Evolutionary conservation across 2,329 filamentous ascomycete genomes (phyloP).

Genomic region (Drechslerella dactyloides): DNA sequence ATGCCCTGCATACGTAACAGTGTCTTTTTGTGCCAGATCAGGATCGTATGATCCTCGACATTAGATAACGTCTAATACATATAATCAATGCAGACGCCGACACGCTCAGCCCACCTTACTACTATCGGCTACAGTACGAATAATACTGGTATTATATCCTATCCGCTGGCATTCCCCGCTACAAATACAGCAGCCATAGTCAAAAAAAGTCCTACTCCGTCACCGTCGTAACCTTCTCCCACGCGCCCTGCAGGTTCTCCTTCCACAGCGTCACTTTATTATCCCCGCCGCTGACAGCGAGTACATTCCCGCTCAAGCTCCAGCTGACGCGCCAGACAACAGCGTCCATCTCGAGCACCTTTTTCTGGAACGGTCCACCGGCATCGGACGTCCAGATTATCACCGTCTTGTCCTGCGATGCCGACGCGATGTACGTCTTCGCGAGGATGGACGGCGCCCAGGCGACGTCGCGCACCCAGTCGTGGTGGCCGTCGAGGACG

Average conservation of each 20-base stretch:
- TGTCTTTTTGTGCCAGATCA: too few species aligned
- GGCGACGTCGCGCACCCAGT: conserved; percentile 97
- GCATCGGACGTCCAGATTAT: conserved; percentile 90
- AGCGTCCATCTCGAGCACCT: conserved; percentile 84
- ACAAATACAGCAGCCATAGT: not conserved
- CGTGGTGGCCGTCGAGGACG: conserved; percentile 78
- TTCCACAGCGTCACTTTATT: conserved; percentile 99
- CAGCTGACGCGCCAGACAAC: conserved; percentile 96
- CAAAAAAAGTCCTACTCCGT: too few species aligned
- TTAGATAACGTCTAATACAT: too few species aligned
- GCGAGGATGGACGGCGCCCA: conserved; percentile 95
- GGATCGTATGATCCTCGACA: too few species aligned
- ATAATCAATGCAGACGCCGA: too few species aligned
- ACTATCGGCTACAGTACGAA: too few species aligned
- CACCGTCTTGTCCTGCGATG: conserved; percentile 95
- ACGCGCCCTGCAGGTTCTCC: conserved; percentile 94
- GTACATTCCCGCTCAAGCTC: conserved; percentile 94
- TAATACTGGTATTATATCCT: not conserved
- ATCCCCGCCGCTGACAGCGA: conserved; percentile 90
- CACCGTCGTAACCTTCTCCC: conserved; percentile 96
- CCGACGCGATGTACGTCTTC: conserved; percentile 95
- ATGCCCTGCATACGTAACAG: too few species aligned
- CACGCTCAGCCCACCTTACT: too few species aligned
- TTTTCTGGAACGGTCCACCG: conserved; percentile 78
- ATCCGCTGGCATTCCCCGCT: not conserved